A percentile compares a stretch with the other conserved stretches of the same genome.
Evolutionary conservation across 2,329 filamentous ascomycete species (phyloP).

Genomic region (Fusarium pseudocircinatum): DNA sequence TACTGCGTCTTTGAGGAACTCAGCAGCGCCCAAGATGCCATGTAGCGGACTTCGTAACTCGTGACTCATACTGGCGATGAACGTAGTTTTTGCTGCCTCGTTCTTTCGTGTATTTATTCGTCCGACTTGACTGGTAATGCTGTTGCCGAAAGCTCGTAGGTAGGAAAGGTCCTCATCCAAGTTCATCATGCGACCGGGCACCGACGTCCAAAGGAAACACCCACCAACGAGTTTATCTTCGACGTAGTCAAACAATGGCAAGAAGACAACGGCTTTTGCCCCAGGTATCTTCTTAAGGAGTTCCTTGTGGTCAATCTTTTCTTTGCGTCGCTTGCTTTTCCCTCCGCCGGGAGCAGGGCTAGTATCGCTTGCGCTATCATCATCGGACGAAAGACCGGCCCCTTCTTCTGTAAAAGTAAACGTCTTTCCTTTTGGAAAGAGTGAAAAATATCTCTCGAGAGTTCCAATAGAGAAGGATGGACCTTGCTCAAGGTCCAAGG

Average conservation of each 20-base stretch:
- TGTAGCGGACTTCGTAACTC: constrained; percentile 66
- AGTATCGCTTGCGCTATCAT: constrained; percentile 45
- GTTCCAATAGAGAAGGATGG: constrained; percentile 43
- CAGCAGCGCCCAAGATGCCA: constrained; percentile 63
- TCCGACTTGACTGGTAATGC: constrained; percentile 62
- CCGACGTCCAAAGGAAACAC: constrained; percentile 50
- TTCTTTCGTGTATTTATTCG: constrained; percentile 63
- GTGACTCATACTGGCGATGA: constrained; percentile 68
- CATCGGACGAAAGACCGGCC: constrained; percentile 43
- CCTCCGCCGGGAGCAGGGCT: not conserved
- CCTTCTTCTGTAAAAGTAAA: constrained; percentile 47
- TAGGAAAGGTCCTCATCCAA: constrained; percentile 49
- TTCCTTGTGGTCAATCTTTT: constrained; percentile 45
- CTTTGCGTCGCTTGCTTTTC: constrained; percentile 17
- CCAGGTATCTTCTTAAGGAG: constrained; percentile 48
- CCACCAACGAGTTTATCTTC: constrained; percentile 49
- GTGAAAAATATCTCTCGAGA: constrained; percentile 44
- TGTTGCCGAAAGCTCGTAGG: constrained; percentile 47
- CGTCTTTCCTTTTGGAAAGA: constrained; percentile 44
- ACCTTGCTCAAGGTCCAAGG: constrained; percentile 41
- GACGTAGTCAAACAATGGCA: constrained; percentile 50
- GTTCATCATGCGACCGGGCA: constrained; percentile 49
- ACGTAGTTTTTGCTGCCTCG: constrained; percentile 64
- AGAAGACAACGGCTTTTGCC: constrained; percentile 48
- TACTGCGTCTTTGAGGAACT: constrained; percentile 58